Evolutionary conservation across 495 filamentous ascomycete genomes (phyloP), one percentile per base, ranked within the genome.

Genomic region (Lophiotrema nucula): DNA sequence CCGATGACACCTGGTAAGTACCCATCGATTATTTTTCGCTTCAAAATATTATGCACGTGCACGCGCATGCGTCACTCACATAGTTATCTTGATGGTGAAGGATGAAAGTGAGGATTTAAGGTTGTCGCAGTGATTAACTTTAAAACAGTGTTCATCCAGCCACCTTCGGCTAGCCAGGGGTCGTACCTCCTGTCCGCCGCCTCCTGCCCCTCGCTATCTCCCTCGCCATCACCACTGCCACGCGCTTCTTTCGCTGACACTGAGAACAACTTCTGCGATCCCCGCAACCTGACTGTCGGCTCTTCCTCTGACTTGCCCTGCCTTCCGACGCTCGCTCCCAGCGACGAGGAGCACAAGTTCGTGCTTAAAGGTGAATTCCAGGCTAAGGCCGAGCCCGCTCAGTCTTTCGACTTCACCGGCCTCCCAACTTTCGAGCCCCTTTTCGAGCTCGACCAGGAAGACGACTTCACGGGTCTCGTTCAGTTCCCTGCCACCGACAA

Each of bases 1-100:
- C 89, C 90, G 8, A 80, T 97, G 79, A 93, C 91, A 68, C 93
- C 93, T 83, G 88, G 92, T 97, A 87, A 73, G 90, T 86, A 61
- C 41, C 42, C 31, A 35, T 15, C 31, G 33, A n/a, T n/a, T n/a
- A 63, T 67, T 24, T 26, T 28, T 31, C n/a, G n/a, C n/a, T n/a
- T n/a, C n/a, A n/a, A n/a, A n/a, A n/a, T n/a, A n/a, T n/a, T n/a
- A n/a, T n/a, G n/a, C n/a, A n/a, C n/a, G n/a, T n/a, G n/a, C n/a
- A n/a, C n/a, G n/a, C n/a, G n/a, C n/a, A n/a, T n/a, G n/a, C n/a
- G n/a, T n/a, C n/a, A n/a, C n/a, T n/a, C n/a, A n/a, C n/a, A n/a
- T n/a, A n/a, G n/a, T n/a, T n/a, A n/a, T n/a, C n/a, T n/a, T n/a
- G n/a, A n/a, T n/a, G n/a, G n/a, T n/a, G n/a, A n/a, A n/a, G n/a